Evolutionary conservation across 805 yeast species (phyloP).

Genomic region (Maudiozyma pseudohumilis): DNA sequence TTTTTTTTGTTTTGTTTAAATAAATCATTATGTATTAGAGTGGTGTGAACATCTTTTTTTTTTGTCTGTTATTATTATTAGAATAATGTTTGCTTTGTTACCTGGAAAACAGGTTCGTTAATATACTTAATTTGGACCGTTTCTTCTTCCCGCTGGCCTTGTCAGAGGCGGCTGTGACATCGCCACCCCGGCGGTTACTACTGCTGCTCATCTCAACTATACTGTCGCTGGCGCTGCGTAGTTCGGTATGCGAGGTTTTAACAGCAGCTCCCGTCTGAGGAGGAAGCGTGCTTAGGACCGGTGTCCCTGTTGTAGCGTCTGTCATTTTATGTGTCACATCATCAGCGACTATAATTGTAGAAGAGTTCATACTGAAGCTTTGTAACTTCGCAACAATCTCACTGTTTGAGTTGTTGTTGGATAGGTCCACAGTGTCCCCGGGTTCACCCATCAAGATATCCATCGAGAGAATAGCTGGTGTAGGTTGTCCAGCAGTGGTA

Average conservation of each 20-base stretch:
- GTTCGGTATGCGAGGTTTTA: too few species aligned
- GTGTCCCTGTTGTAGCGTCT: neutral
- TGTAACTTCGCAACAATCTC: conserved; percentile 2
- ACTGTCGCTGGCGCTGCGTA: conserved; percentile 21
- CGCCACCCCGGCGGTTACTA: conserved; percentile 1
- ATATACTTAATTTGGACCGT: conserved; percentile 15
- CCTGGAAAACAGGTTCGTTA: conserved; percentile 12
- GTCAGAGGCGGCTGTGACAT: neutral
- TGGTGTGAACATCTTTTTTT: neutral
- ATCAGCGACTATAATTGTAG: neutral
- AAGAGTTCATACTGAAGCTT: conserved; percentile 2
- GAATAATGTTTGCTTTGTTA: too few species aligned
- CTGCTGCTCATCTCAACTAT: conserved; percentile 7
- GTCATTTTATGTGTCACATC: too few species aligned
- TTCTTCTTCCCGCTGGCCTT: conserved; percentile 11
- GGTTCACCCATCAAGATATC: conserved; percentile 27
- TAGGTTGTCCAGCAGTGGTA: neutral
- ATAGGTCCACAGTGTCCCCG: conserved; percentile 26
- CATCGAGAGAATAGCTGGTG: conserved; percentile 6
- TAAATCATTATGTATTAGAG: too few species aligned
- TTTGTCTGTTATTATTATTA: neutral
- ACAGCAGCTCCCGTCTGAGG: too few species aligned
- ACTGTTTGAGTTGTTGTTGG: conserved; percentile 1
- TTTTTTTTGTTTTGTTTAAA: too few species aligned
- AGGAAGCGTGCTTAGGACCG: too few species aligned